A percentile compares a stretch with the other conserved stretches of the same genome.
Evolutionary conservation across 2,329 filamentous ascomycete genomes (phyloP).

Genomic region (Botrytis deweyae): DNA sequence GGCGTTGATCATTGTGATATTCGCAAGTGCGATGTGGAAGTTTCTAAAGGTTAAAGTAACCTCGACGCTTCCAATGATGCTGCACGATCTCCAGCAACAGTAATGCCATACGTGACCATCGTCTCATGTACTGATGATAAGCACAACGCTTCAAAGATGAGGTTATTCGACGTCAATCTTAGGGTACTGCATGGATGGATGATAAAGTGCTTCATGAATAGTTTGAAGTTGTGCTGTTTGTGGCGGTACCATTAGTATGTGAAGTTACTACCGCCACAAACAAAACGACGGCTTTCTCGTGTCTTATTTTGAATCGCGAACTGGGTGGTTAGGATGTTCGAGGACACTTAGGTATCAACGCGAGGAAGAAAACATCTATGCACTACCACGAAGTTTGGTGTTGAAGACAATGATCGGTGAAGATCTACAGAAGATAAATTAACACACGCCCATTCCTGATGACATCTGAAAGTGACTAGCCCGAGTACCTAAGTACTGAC

Average conservation of each 20-base stretch:
- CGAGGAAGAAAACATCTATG: not conserved
- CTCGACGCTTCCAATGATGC: constrained; percentile 27
- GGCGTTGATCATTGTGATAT: constrained; percentile 49
- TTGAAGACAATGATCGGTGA: not conserved
- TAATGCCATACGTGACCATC: not conserved
- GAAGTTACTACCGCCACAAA: not conserved
- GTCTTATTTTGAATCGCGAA: not conserved
- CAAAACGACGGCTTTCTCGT: not conserved
- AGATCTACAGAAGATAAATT: not conserved
- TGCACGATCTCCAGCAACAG: constrained; percentile 25
- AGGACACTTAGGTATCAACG: not conserved
- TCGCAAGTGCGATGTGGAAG: constrained; percentile 42
- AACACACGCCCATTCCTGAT: not conserved
- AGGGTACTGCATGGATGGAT: not conserved
- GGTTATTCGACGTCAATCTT: not conserved
- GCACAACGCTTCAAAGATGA: not conserved
- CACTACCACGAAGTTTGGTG: not conserved
- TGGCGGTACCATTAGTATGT: not conserved
- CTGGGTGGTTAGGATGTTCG: not conserved
- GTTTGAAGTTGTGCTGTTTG: not conserved
- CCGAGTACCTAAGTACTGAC: not conserved
- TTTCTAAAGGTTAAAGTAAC: not conserved
- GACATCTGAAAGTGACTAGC: not conserved
- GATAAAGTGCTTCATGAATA: not conserved
- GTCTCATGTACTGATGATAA: not conserved